A percentile compares a stretch with the other conserved stretches of the same genome.
These are phyloP conservation scores for Abelmoschus esculentus DNA, from an alignment of 345 rosid genomes.

Conservation along the genomic window DNA sequence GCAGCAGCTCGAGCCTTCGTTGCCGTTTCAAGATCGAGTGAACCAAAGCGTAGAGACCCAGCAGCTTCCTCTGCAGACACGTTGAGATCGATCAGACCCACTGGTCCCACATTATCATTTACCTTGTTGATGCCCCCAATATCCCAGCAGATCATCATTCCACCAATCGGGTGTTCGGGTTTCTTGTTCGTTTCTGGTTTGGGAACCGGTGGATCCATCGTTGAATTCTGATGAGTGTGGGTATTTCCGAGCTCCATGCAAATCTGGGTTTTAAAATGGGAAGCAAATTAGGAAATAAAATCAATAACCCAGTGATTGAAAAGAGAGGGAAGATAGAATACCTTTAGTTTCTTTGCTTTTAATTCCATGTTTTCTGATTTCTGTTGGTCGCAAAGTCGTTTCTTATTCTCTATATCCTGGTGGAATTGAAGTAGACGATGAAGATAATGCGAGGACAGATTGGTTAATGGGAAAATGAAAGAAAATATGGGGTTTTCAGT, in stretches of 20 bases:
- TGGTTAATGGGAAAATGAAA: too few relatives aligned
- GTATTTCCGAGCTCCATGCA: neutral
- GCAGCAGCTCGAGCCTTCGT: conserved; percentile 25
- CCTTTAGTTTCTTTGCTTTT: conserved; percentile 25
- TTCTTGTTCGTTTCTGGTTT: neutral
- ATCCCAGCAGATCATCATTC: neutral
- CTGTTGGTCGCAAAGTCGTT: neutral
- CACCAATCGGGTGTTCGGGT: too few relatives aligned
- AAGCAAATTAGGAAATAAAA: too few relatives aligned
- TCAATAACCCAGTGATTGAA: neutral
- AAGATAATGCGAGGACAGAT: conserved; percentile 11
- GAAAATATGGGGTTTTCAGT: neutral
- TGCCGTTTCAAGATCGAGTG: neutral
- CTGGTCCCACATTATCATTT: neutral
- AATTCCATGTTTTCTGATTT: conserved; percentile 14
- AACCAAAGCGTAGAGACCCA: neutral
- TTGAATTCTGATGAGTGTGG: neutral
- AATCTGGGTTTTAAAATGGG: neutral
- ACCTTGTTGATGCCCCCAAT: neutral
- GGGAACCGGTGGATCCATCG: neutral
- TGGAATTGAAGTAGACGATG: neutral
- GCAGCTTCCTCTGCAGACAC: neutral
- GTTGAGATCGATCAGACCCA: conserved; percentile 24
- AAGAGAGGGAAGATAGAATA: neutral
- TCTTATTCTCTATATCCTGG: conserved; percentile 25